Conservation (phyloP, 495 filamentous ascomycete species). For the Penicillium parvum region DNA sequence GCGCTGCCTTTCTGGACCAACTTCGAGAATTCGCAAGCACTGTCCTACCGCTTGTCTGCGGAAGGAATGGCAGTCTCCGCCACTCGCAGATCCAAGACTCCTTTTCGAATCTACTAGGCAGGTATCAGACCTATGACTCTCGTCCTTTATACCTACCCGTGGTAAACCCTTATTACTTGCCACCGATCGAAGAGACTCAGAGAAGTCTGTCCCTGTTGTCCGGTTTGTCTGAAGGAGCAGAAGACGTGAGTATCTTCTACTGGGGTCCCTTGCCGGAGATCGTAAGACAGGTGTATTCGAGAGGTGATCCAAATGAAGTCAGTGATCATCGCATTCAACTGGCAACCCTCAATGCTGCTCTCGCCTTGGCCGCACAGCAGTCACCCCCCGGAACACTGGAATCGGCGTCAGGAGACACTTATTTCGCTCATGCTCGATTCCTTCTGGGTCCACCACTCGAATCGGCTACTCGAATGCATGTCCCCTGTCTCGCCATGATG, state of each 20-base stretch:
- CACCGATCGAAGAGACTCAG: not conserved
- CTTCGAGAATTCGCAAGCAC: not conserved
- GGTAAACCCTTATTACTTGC: not conserved
- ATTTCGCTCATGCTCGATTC: slow-evolving; percentile 24
- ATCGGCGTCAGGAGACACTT: slow-evolving; percentile 15
- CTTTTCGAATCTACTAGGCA: not conserved
- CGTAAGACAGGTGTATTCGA: not conserved
- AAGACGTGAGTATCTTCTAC: not conserved
- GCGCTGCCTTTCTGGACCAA: slow-evolving; percentile 3
- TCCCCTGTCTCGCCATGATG: slow-evolving; percentile 34
- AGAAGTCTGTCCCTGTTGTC: not conserved
- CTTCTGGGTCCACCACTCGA: slow-evolving; percentile 37
- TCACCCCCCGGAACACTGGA: not conserved
- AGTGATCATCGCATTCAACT: not conserved
- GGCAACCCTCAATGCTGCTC: slow-evolving; percentile 1
- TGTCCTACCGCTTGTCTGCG: not conserved
- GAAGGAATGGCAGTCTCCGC: not conserved
- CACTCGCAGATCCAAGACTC: not conserved
- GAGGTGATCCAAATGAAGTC: not conserved
- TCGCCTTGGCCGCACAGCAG: slow-evolving; percentile 1
- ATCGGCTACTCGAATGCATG: slow-evolving; percentile 23
- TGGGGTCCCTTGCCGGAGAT: not conserved
- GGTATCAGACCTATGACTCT: slow-evolving; percentile 1
- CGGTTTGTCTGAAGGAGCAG: not conserved
- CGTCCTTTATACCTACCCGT: not conserved